A percentile compares a stretch with the other conserved stretches of the same genome.
phyloP scores from a whole-genome alignment of 1,284 basidiomycete genomes.

The Ustilago shanxiensis region DNA sequence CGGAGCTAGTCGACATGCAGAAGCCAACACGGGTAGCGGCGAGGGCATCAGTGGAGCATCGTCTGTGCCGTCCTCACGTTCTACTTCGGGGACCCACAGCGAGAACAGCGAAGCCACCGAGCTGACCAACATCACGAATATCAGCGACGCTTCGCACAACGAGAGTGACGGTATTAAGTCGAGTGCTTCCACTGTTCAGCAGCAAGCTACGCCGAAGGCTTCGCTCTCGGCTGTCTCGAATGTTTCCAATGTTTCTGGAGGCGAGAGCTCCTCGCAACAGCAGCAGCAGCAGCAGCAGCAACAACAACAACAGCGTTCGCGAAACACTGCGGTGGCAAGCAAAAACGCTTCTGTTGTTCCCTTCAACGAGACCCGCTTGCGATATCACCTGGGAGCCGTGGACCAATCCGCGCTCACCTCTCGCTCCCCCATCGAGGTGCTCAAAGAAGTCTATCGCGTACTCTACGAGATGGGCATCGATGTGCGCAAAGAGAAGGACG shows the following conservation, averaged over 20 bases:
- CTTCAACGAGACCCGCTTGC: conserved; percentile 76
- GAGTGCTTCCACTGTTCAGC: conserved; percentile 61
- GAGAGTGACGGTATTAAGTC: conserved; percentile 52
- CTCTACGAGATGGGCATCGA: conserved; percentile 92
- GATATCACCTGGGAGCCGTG: conserved; percentile 90
- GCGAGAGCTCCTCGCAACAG: conserved; percentile 17
- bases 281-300: no score
- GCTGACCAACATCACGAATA: conserved; percentile 41
- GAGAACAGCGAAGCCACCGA: conserved; percentile 57
- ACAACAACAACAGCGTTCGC: conserved; percentile 15
- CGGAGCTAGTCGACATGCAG: conserved; percentile 27
- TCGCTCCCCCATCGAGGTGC: conserved; percentile 84
- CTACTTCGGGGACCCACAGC: conserved; percentile 68
- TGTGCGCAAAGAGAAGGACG: conserved; percentile 82
- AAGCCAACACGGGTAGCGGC: conserved; percentile 34
- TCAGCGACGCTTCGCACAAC: conserved; percentile 33
- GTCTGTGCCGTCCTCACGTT: conserved; percentile 62
- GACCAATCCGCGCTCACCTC: conserved; percentile 92
- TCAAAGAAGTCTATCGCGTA: conserved; percentile 83
- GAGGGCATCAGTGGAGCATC: conserved; percentile 31
- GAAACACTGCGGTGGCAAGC: background rate
- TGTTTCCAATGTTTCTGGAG: conserved; percentile 25
- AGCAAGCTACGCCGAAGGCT: conserved; percentile 59
- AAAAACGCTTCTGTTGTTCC: conserved; percentile 18
- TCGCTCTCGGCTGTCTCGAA: conserved; percentile 47